These are phyloP conservation scores for Avena atlantica DNA, from an alignment of 176 grass and related monocot species.

Conservation along the genomic window DNA sequence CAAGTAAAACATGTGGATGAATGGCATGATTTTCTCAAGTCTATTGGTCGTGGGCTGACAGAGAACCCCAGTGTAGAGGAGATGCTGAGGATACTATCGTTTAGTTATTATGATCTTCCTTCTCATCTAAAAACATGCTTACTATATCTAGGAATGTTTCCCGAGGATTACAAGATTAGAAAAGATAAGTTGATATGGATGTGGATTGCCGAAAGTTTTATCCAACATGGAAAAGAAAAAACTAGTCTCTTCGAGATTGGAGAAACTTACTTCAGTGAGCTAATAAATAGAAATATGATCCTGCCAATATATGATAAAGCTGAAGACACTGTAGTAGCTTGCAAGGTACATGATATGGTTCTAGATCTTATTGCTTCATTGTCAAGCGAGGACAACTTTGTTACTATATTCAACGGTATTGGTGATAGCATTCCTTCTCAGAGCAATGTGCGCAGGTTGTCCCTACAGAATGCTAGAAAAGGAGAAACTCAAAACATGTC, in stretches of 20 bases:
- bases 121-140: too few species aligned
- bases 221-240: background rate
- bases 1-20: background rate
- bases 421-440: background rate
- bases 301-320: background rate
- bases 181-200: background rate
- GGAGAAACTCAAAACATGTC: background rate
- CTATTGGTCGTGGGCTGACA: too few species aligned
- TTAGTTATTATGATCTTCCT: too few species aligned
- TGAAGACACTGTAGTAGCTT: background rate
- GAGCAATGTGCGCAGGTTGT: background rate
- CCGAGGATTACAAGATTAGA: background rate
- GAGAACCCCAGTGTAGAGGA: background rate
- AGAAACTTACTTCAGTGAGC: background rate
- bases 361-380: background rate
- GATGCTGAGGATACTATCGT: background rate
- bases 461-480: background rate
- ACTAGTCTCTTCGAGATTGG: background rate
- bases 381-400: background rate
- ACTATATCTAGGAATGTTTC: too few species aligned
- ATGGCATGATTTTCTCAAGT: background rate
- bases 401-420: background rate
- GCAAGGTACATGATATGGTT: background rate
- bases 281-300: conserved; percentile 13
- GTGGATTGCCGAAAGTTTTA: conserved; percentile 24